phyloP scores from a whole-genome alignment of 2,329 filamentous ascomycete genomes.

The Talaromyces albobiverticillius region DNA sequence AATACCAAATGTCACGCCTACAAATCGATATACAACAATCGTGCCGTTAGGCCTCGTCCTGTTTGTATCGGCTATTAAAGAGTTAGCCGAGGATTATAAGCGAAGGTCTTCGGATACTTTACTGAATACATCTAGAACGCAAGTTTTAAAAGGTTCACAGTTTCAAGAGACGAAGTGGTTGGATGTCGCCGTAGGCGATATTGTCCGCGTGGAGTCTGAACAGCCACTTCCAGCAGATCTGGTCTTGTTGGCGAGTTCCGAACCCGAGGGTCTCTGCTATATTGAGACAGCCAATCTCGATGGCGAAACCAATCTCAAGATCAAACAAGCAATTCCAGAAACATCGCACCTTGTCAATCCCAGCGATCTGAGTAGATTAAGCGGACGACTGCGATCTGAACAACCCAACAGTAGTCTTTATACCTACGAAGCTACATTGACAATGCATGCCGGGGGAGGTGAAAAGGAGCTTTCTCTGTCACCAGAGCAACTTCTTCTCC shows the following conservation, averaged over 20 bases:
- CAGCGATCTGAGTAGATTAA: slow-evolving; percentile 77
- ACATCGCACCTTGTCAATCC: slow-evolving; percentile 84
- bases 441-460: slow-evolving; percentile 82
- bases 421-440: slow-evolving; percentile 95
- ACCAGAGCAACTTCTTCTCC: slow-evolving; percentile 87
- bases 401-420: slow-evolving; percentile 98
- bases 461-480: slow-evolving; percentile 89
- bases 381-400: slow-evolving; percentile 85
- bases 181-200: slow-evolving; percentile 87
- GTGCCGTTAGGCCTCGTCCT: slow-evolving; percentile 88
- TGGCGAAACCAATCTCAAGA: slow-evolving; percentile 96
- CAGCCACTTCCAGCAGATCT: slow-evolving; percentile 92
- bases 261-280: slow-evolving; percentile 96
- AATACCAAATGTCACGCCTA: slow-evolving; percentile 91
- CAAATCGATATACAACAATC: slow-evolving; percentile 94
- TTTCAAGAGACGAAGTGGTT: slow-evolving; percentile 93
- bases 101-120: slow-evolving; percentile 81
- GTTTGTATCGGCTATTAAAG: slow-evolving; percentile 91
- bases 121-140: slow-evolving; percentile 83
- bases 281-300: slow-evolving; percentile 98
- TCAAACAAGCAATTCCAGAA: slow-evolving; percentile 95
- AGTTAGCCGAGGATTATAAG: slow-evolving; percentile 89
- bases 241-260: slow-evolving; percentile 87
- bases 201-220: slow-evolving; percentile 89
- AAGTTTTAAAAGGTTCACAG: slow-evolving; percentile 74